Evolutionary conservation across 306 rosid species (phyloP).

Genomic region (Castanea sativa): DNA sequence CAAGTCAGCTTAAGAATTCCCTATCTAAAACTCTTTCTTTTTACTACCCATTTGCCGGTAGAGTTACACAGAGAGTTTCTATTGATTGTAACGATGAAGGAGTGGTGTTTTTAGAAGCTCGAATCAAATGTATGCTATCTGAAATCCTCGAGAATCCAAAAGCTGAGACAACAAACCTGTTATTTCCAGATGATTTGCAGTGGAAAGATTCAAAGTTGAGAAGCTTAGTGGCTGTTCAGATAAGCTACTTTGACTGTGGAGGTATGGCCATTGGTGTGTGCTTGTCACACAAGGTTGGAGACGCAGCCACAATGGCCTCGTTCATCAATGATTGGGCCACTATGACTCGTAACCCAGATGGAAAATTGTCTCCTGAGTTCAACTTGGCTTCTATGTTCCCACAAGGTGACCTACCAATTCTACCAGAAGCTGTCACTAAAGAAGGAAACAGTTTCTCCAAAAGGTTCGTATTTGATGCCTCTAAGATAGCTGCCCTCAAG

Average conservation of each 20-base stretch:
- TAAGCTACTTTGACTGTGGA: conserved; percentile 40
- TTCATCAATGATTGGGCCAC: conserved; percentile 55
- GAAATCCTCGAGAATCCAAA: conserved; percentile 28
- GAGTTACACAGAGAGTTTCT: conserved; percentile 18
- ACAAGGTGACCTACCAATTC: conserved; percentile 2
- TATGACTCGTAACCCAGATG: neutral
- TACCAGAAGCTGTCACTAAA: neutral
- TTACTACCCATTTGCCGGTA: conserved; percentile 58
- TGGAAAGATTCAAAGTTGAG: conserved; percentile 13
- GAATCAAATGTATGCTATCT: conserved; percentile 14
- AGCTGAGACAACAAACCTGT: neutral
- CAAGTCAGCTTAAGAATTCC: conserved; percentile 36
- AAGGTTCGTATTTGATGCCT: conserved; percentile 40
- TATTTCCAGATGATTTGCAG: conserved; percentile 31
- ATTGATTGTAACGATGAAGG: conserved; percentile 63
- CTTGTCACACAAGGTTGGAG: conserved; percentile 48
- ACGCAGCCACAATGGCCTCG: conserved; percentile 29
- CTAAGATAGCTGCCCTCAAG: conserved; percentile 28
- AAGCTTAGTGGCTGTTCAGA: conserved; percentile 34
- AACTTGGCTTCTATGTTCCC: conserved; percentile 22
- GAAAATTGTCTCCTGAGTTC: neutral
- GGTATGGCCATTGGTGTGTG: conserved; percentile 44
- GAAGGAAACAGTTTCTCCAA: neutral
- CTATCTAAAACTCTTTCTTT: conserved; percentile 34
- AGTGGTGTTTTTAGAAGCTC: conserved; percentile 30